Conservation (phyloP, 768 basidiomycete species). For the Boletus vinaceobasis region DNA sequence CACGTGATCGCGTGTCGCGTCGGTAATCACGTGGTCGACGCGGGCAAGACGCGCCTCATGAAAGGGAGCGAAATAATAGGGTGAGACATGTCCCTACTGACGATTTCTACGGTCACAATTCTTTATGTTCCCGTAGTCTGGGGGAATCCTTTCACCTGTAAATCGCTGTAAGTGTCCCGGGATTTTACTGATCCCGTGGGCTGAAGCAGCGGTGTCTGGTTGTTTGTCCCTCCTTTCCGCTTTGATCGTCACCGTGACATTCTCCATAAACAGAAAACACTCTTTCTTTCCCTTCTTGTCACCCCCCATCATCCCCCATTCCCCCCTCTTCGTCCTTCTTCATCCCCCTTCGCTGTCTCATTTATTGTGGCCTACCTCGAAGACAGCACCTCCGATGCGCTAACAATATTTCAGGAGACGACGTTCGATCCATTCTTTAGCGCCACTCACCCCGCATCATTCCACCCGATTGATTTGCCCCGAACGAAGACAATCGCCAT, state of each 20-base stretch:
- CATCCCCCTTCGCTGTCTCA: neutral
- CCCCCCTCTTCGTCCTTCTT: neutral
- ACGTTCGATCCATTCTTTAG: neutral
- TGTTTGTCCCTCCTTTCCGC: slow-evolving; percentile 8
- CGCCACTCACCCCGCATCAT: slow-evolving; percentile 7
- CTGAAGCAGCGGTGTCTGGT: neutral
- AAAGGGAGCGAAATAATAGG: slow-evolving; percentile 7
- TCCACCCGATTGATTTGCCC: neutral
- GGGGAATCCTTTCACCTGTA: neutral
- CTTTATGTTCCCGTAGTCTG: neutral
- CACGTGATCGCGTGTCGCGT: slow-evolving; percentile 20
- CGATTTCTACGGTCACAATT: neutral
- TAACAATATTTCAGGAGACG: neutral
- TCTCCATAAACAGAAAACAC: slow-evolving; percentile 14
- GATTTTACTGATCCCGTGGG: neutral
- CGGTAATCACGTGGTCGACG: slow-evolving; percentile 11
- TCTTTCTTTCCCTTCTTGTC: neutral
- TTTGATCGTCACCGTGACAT: slow-evolving; percentile 10
- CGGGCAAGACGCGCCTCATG: slow-evolving; percentile 2
- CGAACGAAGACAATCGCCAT: neutral
- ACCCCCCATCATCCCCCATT: neutral
- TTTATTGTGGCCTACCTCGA: neutral
- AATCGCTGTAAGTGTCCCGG: neutral
- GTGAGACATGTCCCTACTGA: slow-evolving; percentile 12
- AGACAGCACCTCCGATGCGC: neutral